phyloP scores from a whole-genome alignment of 2,329 filamentous ascomycete species.

The Epichloe scottii region DNA sequence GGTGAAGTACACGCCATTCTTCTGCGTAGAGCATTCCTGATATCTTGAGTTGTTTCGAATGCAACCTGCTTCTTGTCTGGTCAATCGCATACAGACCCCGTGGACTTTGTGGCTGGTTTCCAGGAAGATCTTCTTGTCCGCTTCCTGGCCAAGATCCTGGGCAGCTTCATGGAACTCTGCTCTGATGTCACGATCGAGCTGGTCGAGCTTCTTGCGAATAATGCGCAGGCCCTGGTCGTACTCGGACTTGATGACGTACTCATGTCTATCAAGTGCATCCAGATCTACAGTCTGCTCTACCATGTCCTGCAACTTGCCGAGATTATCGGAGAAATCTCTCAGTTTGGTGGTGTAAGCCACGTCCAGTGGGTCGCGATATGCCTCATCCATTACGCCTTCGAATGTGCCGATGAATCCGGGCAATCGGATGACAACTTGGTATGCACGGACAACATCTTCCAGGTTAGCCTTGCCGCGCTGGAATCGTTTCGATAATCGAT shows the following conservation, averaged over 20 bases:
- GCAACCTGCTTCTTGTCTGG: conserved; percentile 77
- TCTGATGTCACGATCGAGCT: conserved; percentile 69
- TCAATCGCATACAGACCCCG: conserved; percentile 92
- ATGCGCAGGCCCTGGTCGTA: conserved; percentile 81
- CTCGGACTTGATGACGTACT: conserved; percentile 98
- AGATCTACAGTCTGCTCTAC: conserved; percentile 97
- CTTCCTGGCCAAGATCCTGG: conserved; percentile 74
- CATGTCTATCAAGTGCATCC: conserved; percentile 88
- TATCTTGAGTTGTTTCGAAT: conserved; percentile 87
- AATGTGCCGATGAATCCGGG: conserved; percentile 83
- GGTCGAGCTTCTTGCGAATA: conserved; percentile 87
- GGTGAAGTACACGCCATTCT: conserved; percentile 98
- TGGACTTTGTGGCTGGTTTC: conserved; percentile 85
- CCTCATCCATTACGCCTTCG: conserved; percentile 89
- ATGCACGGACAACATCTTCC: conserved; percentile 90
- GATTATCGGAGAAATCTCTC: conserved; percentile 59
- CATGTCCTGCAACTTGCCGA: conserved; percentile 89
- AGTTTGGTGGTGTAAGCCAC: conserved; percentile 78
- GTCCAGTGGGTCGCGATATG: conserved; percentile 79
- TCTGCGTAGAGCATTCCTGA: conserved; percentile 93
- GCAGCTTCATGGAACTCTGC: conserved; percentile 66
- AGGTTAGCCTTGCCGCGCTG: conserved; percentile 83
- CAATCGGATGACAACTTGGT: conserved; percentile 85
- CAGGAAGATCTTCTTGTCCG: conserved; percentile 97
- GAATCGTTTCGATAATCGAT: conserved; percentile 86